These are phyloP conservation scores for Apiospora sp. DNA, from an alignment of 2,329 filamentous ascomycete species.

Conservation along the genomic window DNA sequence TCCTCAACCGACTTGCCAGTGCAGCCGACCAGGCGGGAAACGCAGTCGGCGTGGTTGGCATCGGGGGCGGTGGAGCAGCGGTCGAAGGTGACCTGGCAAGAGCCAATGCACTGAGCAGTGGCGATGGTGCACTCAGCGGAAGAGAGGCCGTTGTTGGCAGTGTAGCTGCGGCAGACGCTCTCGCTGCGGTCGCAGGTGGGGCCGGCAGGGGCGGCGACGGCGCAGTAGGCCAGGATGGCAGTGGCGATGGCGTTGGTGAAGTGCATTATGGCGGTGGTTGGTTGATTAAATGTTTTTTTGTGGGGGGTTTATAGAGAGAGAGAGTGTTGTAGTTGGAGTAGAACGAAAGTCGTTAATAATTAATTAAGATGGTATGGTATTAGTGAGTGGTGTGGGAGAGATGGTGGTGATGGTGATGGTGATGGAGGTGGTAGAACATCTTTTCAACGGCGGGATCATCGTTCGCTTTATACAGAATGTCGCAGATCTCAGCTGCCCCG, in stretches of 20 bases:
- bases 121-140: neutral
- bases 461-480: slow-evolving; percentile 11
- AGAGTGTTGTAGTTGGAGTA: slow-evolving; percentile 20
- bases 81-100: slow-evolving; percentile 8
- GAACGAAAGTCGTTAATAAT: slow-evolving; percentile 3
- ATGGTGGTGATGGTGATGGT: slow-evolving; percentile 22
- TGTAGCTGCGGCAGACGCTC: slow-evolving; percentile 23
- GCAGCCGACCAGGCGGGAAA: slow-evolving; percentile 7
- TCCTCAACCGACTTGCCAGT: neutral
- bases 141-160: slow-evolving; percentile 19
- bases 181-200: slow-evolving; percentile 12
- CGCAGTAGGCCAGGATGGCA: slow-evolving; percentile 22
- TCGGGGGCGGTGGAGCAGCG: neutral
- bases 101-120: slow-evolving; percentile 19
- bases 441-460: slow-evolving; percentile 9
- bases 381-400: slow-evolving; percentile 19
- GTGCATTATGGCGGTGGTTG: slow-evolving; percentile 17
- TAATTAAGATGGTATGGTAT: slow-evolving; percentile 20
- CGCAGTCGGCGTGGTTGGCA: slow-evolving; percentile 21
- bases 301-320: neutral
- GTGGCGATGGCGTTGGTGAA: slow-evolving; percentile 15
- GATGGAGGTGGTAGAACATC: neutral
- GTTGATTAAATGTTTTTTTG: neutral
- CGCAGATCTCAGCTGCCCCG: neutral
- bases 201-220: slow-evolving; percentile 23